Conservation (phyloP, 2,329 filamentous ascomycete genomes). For the Nemania abortiva region DNA sequence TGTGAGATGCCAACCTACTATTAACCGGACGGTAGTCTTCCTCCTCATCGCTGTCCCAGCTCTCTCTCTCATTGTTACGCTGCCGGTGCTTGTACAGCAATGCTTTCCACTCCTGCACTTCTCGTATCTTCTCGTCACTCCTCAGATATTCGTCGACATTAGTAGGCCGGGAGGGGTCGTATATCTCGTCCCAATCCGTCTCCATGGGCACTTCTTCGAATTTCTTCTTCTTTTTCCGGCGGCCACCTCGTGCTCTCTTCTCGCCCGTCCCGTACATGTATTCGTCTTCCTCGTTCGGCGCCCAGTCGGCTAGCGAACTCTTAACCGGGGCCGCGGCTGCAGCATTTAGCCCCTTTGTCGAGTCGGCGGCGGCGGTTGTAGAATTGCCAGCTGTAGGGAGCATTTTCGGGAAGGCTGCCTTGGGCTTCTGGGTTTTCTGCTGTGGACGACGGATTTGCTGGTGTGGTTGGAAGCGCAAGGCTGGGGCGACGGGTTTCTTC, state of each 20-base stretch:
- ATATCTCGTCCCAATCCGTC: slow-evolving; percentile 92
- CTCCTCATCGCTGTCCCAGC: slow-evolving; percentile 52
- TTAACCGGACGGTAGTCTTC: slow-evolving; percentile 43
- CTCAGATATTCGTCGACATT: slow-evolving; percentile 86
- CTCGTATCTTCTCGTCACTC: slow-evolving; percentile 84
- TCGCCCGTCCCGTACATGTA: slow-evolving; percentile 74
- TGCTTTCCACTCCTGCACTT: slow-evolving; percentile 87
- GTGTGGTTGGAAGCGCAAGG: slow-evolving; percentile 83
- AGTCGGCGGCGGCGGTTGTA: slow-evolving; percentile 39
- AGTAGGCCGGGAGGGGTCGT: slow-evolving; percentile 85
- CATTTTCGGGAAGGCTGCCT: slow-evolving; percentile 68
- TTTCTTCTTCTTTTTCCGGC: slow-evolving; percentile 82
- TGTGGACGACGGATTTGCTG: slow-evolving; percentile 77
- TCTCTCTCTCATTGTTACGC: slow-evolving; percentile 61
- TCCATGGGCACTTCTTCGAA: slow-evolving; percentile 66
- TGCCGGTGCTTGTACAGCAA: slow-evolving; percentile 78
- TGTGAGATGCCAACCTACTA: slow-evolving; percentile 51
- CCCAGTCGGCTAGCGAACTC: slow-evolving; percentile 84
- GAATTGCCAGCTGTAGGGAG: slow-evolving; percentile 51
- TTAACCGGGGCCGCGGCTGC: slow-evolving; percentile 61
- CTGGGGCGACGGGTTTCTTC: slow-evolving; percentile 73
- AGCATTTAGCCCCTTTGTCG: slow-evolving; percentile 33
- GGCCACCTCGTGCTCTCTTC: slow-evolving; percentile 80
- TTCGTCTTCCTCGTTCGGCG: slow-evolving; percentile 81
- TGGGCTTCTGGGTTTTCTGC: slow-evolving; percentile 69